phyloP scores from a whole-genome alignment of 2,329 filamentous ascomycete species.

The Madurella fahalii region DNA sequence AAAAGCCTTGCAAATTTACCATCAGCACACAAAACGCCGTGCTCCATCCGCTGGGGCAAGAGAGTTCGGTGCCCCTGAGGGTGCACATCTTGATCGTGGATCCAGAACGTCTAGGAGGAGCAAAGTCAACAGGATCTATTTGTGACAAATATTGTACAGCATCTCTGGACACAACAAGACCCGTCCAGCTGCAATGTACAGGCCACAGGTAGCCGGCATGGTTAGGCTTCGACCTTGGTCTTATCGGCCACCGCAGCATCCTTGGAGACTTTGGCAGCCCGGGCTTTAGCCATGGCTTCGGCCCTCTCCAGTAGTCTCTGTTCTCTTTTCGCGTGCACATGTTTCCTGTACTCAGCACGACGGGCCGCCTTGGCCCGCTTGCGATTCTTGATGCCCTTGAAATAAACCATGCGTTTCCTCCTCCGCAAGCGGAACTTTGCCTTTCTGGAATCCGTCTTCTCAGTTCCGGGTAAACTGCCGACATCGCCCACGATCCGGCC shows the following conservation, averaged over 20 bases:
- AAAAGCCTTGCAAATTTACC: too few species aligned
- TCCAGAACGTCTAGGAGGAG: too few species aligned
- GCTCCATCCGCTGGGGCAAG: too few species aligned
- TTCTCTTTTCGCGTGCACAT: conserved; percentile 24
- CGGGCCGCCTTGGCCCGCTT: conserved; percentile 25
- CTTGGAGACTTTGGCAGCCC: conserved; percentile 1
- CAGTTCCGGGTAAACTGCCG: conserved; percentile 28
- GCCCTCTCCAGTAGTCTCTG: conserved; percentile 20
- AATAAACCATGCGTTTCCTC: conserved; percentile 20
- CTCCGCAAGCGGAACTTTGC: conserved; percentile 39
- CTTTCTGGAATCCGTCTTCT: conserved; percentile 48
- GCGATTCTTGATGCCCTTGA: conserved; percentile 22
- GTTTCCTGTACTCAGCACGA: conserved; percentile 24
- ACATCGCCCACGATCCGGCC: conserved; percentile 45
- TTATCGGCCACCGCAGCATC: conserved; percentile 13
- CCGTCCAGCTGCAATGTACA: background rate
- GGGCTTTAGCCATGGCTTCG: conserved; percentile 14
- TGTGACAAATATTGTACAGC: conserved; percentile 20
- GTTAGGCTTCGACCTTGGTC: conserved; percentile 14
- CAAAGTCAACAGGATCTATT: conserved; percentile 14
- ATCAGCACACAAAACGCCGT: too few species aligned
- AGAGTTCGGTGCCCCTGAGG: too few species aligned
- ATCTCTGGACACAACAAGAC: background rate
- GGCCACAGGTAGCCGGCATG: background rate
- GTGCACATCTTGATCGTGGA: too few species aligned